A percentile compares a stretch with the other conserved stretches of the same genome.
These are phyloP conservation scores for Ophiostoma tasmaniense DNA, from an alignment of 2,329 filamentous ascomycete species.

Conservation along the genomic window DNA sequence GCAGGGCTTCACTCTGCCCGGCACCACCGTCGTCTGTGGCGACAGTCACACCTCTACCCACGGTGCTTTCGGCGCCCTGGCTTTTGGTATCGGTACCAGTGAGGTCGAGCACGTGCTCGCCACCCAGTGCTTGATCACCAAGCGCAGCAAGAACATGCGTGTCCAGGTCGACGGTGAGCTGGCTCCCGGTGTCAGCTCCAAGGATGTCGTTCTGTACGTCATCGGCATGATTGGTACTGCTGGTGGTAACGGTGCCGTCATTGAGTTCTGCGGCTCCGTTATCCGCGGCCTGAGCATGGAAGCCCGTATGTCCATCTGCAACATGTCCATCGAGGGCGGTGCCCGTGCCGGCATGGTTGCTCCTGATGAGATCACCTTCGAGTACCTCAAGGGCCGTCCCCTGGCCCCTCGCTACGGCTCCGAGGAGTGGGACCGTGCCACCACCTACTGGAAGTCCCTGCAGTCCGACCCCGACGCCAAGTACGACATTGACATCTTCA, in stretches of 20 bases:
- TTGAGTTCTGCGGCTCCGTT: constrained; percentile 94
- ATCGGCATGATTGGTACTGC: constrained; percentile 94
- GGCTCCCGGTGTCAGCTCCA: constrained; percentile 84
- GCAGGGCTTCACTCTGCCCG: constrained; percentile 95
- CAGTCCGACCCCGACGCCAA: constrained; percentile 80
- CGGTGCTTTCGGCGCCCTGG: constrained; percentile 88
- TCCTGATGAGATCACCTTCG: constrained; percentile 86
- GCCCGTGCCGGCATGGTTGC: constrained; percentile 95
- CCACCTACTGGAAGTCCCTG: constrained; percentile 79
- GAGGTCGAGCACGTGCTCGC: constrained; percentile 98
- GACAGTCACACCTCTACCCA: constrained; percentile 98
- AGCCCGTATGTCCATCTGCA: constrained; percentile 98
- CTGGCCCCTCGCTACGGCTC: constrained; percentile 78
- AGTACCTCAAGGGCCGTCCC: constrained; percentile 87
- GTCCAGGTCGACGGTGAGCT: constrained; percentile 90
- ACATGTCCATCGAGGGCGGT: constrained; percentile 97
- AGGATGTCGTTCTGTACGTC: constrained; percentile 86
- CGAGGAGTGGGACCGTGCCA: constrained; percentile 80
- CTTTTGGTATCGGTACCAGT: constrained; percentile 94
- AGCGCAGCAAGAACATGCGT: constrained; percentile 97
- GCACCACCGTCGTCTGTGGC: constrained; percentile 93
- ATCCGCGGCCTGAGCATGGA: constrained; percentile 89
- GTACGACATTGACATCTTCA: constrained; percentile 81
- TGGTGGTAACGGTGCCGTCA: constrained; percentile 86
- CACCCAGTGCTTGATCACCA: constrained; percentile 89